A percentile compares a stretch with the other conserved stretches of the same genome.
These are phyloP conservation scores for Ophiostoma sp. DNA, from an alignment of 2,329 filamentous ascomycete species.

Conservation along the genomic window DNA sequence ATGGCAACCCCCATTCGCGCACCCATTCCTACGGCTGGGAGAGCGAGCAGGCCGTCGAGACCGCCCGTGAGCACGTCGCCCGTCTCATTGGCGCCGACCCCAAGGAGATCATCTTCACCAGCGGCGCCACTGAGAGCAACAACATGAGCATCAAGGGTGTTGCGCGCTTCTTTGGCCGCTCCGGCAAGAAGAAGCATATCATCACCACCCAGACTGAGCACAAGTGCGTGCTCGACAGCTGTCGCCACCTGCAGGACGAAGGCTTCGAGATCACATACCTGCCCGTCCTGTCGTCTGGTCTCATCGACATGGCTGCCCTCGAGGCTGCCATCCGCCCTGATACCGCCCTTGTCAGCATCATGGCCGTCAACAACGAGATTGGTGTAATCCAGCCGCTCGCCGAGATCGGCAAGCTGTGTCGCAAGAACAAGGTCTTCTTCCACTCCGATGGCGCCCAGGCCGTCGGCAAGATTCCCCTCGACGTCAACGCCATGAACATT, in stretches of 20 bases:
- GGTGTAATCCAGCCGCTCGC: slow-evolving; percentile 96
- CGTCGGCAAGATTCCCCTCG: slow-evolving; percentile 94
- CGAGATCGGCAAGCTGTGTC: slow-evolving; percentile 87
- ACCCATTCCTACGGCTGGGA: slow-evolving; percentile 99
- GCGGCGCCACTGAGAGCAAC: slow-evolving; percentile 95
- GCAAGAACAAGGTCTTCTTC: slow-evolving; percentile 92
- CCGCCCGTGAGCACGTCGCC: slow-evolving; percentile 77
- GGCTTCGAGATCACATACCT: slow-evolving; percentile 97
- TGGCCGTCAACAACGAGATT: slow-evolving; percentile 99
- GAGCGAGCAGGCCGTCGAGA: slow-evolving; percentile 87
- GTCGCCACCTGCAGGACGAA: slow-evolving; percentile 91
- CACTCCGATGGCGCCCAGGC: slow-evolving; percentile 95
- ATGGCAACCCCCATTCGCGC: slow-evolving; percentile 93
- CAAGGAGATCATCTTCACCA: slow-evolving; percentile 99
- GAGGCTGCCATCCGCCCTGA: slow-evolving; percentile 87
- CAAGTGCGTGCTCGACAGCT: slow-evolving; percentile 97
- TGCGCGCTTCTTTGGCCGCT: slow-evolving; percentile 85
- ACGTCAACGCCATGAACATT: slow-evolving; percentile 96
- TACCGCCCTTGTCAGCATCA: slow-evolving; percentile 88
- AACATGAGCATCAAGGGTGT: slow-evolving; percentile 99
- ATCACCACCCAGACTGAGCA: slow-evolving; percentile 97
- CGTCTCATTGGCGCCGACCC: slow-evolving; percentile 85
- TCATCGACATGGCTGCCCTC: slow-evolving; percentile 76
- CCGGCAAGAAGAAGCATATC: slow-evolving; percentile 96
- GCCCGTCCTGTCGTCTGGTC: slow-evolving; percentile 79